Conservation (phyloP, 257 asterid genomes). For the Capsicum pubescens region DNA sequence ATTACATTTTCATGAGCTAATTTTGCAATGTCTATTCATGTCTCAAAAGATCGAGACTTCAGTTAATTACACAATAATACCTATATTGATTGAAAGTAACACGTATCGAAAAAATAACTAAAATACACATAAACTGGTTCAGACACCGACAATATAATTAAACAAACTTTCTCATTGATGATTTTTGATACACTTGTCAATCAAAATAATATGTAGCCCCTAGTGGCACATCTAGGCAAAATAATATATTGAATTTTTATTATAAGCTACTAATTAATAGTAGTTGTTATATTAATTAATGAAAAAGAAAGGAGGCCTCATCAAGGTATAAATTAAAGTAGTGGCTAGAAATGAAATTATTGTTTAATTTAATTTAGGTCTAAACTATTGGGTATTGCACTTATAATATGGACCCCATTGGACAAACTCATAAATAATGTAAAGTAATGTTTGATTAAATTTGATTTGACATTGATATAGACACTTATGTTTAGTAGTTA, state of each 20-base stretch:
- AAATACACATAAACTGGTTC: background rate
- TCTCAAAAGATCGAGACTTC: too few species aligned
- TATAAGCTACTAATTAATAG: background rate
- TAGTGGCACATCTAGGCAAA: background rate
- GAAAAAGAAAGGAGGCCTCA: background rate
- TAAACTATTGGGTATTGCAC: background rate
- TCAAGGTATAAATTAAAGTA: slow-evolving; percentile 1
- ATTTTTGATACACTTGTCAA: background rate
- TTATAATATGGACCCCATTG: slow-evolving; percentile 19
- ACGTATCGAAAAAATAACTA: background rate
- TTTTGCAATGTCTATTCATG: background rate
- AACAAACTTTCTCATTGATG: background rate
- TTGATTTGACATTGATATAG: slow-evolving; percentile 24
- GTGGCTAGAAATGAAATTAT: slow-evolving; percentile 7
- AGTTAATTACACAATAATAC: background rate
- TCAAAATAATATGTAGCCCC: background rate
- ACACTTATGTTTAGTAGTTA: background rate
- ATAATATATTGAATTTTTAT: background rate
- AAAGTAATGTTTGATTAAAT: background rate
- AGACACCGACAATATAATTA: background rate
- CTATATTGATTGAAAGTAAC: background rate
- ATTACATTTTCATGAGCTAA: background rate
- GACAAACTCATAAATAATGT: slow-evolving; percentile 16
- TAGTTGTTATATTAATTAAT: background rate
- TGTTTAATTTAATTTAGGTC: slow-evolving; percentile 22